A percentile compares a stretch with the other conserved stretches of the same genome.
Evolutionary conservation across 2,329 filamentous ascomycete genomes (phyloP).

Genomic region (Xylaria sp.): DNA sequence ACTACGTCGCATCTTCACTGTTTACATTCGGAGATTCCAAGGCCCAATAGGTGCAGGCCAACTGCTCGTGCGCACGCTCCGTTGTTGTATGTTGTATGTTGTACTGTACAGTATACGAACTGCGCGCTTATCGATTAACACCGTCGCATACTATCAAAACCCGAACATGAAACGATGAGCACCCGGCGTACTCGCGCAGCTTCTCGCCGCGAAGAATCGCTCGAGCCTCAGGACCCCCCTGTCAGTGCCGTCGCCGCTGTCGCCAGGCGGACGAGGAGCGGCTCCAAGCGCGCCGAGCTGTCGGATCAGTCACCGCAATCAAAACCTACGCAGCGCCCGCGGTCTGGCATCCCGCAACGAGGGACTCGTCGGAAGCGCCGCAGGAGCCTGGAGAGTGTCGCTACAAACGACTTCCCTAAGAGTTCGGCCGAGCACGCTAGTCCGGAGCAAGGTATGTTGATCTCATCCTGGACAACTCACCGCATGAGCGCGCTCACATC

Average conservation of each 20-base stretch:
- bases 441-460: slow-evolving; percentile 18
- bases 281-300: slow-evolving; percentile 25
- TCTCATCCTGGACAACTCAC: background rate
- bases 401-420: slow-evolving; percentile 29
- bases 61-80: background rate
- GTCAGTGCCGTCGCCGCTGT: background rate
- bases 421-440: slow-evolving; percentile 18
- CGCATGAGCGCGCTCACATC: slow-evolving; percentile 8
- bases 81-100: too few relatives aligned
- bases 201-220: slow-evolving; percentile 27
- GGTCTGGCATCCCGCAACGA: slow-evolving; percentile 27
- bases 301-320: slow-evolving; percentile 20
- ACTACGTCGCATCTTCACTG: background rate
- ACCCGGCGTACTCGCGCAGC: slow-evolving; percentile 29
- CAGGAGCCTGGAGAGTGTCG: slow-evolving; percentile 32
- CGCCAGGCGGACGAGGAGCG: slow-evolving; percentile 32
- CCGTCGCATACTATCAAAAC: background rate
- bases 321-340: background rate
- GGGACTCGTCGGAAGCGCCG: slow-evolving; percentile 30
- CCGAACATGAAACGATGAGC: slow-evolving; percentile 29
- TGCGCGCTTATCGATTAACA: background rate
- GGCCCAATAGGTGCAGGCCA: background rate
- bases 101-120: too few relatives aligned
- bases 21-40: slow-evolving; percentile 4
- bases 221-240: slow-evolving; percentile 20